Percentiles rank a stretch among this genome's conserved stretches.
phyloP scores from a whole-genome alignment of 495 filamentous ascomycete species.

The Podospora fimiseda region DNA sequence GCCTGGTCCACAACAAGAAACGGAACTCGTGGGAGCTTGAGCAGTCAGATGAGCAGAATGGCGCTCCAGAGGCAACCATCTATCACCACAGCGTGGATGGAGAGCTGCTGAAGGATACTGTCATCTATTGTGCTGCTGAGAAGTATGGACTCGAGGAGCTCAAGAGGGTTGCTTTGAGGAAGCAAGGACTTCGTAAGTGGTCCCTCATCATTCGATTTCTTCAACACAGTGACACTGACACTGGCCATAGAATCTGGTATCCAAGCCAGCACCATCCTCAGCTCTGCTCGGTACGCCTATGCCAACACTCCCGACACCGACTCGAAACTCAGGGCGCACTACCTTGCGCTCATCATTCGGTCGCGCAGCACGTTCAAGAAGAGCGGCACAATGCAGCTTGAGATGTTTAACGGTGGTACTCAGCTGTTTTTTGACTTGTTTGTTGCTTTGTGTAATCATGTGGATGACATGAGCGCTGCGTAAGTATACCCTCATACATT shows the following conservation, averaged over 20 bases:
- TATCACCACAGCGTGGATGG: slow-evolving; percentile 59
- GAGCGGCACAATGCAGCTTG: slow-evolving; percentile 92
- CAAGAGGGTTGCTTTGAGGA: slow-evolving; percentile 74
- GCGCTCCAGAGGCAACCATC: slow-evolving; percentile 56
- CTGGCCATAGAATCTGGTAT: slow-evolving; percentile 61
- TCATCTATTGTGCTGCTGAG: slow-evolving; percentile 84
- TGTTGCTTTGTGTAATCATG: slow-evolving; percentile 87
- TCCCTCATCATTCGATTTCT: background rate
- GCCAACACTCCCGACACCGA: slow-evolving; percentile 82
- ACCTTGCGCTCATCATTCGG: slow-evolving; percentile 85
- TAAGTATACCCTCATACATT: slow-evolving; percentile 23
- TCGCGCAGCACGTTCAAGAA: slow-evolving; percentile 80
- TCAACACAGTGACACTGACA: background rate
- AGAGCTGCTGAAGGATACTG: slow-evolving; percentile 76
- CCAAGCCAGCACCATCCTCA: slow-evolving; percentile 74
- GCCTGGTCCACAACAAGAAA: slow-evolving; percentile 62
- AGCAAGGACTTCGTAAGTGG: slow-evolving; percentile 65
- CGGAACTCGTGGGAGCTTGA: slow-evolving; percentile 68
- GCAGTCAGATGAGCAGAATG: slow-evolving; percentile 40
- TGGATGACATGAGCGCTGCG: slow-evolving; percentile 53
- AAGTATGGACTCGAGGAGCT: slow-evolving; percentile 75
- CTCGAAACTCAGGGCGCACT: slow-evolving; percentile 83
- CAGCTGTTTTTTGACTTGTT: slow-evolving; percentile 90
- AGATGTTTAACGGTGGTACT: slow-evolving; percentile 78
- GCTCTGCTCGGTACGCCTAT: slow-evolving; percentile 81